A percentile compares a stretch with the other conserved stretches of the same genome.
These are phyloP conservation scores for Fonsecaea multimorphosa DNA, from an alignment of 2,329 filamentous ascomycete species.

Conservation along the genomic window DNA sequence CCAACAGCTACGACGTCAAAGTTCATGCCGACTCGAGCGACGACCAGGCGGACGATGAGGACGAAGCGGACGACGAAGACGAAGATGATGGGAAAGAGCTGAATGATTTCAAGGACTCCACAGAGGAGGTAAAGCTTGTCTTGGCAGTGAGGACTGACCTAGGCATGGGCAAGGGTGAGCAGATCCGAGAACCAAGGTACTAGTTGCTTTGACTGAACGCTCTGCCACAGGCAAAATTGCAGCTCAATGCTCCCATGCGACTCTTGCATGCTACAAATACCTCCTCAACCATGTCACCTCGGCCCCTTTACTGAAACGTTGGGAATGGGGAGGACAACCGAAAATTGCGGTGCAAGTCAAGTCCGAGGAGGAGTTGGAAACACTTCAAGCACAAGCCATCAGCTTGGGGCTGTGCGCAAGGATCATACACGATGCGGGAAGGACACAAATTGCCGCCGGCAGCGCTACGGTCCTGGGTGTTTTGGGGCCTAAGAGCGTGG, in stretches of 20 bases:
- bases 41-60: slow-evolving; percentile 44
- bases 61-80: slow-evolving; percentile 61
- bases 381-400: slow-evolving; percentile 79
- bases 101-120: slow-evolving; percentile 57
- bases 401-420: slow-evolving; percentile 85
- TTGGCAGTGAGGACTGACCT: slow-evolving; percentile 91
- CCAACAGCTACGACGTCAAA: slow-evolving; percentile 61
- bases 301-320: slow-evolving; percentile 72
- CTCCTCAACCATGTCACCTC: slow-evolving; percentile 64
- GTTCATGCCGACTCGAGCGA: slow-evolving; percentile 52
- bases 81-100: slow-evolving; percentile 63
- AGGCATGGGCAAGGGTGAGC: slow-evolving; percentile 93
- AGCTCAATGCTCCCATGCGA: slow-evolving; percentile 94
- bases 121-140: slow-evolving; percentile 91
- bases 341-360: slow-evolving; percentile 93
- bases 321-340: slow-evolving; percentile 85
- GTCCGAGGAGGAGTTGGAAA: slow-evolving; percentile 76
- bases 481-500: slow-evolving; percentile 78
- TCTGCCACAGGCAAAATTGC: slow-evolving; percentile 81
- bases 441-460: slow-evolving; percentile 93
- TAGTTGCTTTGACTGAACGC: slow-evolving; percentile 6
- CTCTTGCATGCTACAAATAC: slow-evolving; percentile 93
- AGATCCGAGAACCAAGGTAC: neutral
- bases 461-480: slow-evolving; percentile 91
- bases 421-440: slow-evolving; percentile 91